Conservation (phyloP, 1,139 yeast species). For the Kluyveromyces sp. region DNA sequence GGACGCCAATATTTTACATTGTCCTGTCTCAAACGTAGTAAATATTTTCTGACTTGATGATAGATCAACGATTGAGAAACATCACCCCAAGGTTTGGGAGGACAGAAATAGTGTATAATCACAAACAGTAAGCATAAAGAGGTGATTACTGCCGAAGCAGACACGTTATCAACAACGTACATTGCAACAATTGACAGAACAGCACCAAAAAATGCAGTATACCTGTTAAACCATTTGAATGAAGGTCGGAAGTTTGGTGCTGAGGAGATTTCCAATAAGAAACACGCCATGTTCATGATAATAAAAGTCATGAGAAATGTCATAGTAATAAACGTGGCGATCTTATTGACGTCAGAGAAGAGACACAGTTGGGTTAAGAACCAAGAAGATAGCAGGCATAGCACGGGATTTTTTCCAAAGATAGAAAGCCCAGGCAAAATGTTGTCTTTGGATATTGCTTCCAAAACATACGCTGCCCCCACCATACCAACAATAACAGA, state of each 20-base stretch:
- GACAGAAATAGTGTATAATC: conserved; percentile 79
- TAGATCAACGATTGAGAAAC: conserved; percentile 90
- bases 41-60: conserved; percentile 90
- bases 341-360: conserved; percentile 84
- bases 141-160: conserved; percentile 70
- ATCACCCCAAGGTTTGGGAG: conserved; percentile 97
- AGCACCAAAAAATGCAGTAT: conserved; percentile 76
- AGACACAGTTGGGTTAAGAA: conserved; percentile 72
- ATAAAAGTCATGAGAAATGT: conserved; percentile 93
- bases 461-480: conserved; percentile 85
- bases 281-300: conserved; percentile 89
- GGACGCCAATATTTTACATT: conserved; percentile 98
- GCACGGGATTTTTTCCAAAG: conserved; percentile 56
- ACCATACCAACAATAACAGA: conserved; percentile 92
- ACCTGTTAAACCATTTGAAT: conserved; percentile 74
- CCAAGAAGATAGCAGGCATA: conserved; percentile 72
- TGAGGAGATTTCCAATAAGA: conserved; percentile 74
- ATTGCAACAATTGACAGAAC: conserved; percentile 67
- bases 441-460: conserved; percentile 83
- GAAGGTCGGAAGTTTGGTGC: conserved; percentile 98
- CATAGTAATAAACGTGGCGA: conserved; percentile 94
- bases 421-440: conserved; percentile 68
- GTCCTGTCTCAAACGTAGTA: conserved; percentile 73
- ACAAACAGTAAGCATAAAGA: conserved; percentile 61
- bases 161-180: conserved; percentile 88